Evolutionary conservation across 164 flowering plant species (phyloP).

Genomic region (Amborella trichopoda): DNA sequence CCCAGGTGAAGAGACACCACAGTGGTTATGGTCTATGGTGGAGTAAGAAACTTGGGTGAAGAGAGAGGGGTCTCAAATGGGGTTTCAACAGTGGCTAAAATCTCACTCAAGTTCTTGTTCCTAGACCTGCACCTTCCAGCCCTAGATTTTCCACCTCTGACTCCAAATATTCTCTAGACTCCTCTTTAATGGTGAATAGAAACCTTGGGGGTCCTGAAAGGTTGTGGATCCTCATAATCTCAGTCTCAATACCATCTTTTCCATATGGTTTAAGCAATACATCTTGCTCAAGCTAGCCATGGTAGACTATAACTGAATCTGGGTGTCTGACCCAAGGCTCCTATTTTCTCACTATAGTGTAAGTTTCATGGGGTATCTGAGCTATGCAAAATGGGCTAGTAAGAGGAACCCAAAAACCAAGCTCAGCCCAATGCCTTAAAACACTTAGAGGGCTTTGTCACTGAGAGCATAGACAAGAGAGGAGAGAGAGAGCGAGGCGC

Average conservation of each 20-base stretch:
- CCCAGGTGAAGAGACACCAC: no score
- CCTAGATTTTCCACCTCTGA: slow-evolving; percentile 50
- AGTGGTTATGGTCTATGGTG: no score
- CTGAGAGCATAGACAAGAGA: no score
- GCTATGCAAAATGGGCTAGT: slow-evolving; percentile 61
- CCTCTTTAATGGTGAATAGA: slow-evolving; percentile 75
- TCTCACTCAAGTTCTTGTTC: slow-evolving; percentile 50
- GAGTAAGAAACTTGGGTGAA: slow-evolving; percentile 67
- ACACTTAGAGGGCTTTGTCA: no score
- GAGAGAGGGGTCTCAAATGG: slow-evolving; percentile 69
- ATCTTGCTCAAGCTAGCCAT: slow-evolving; percentile 19
- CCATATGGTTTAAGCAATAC: slow-evolving; percentile 32
- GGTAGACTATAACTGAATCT: no score
- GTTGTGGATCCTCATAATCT: slow-evolving; percentile 68
- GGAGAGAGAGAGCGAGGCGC: no score
- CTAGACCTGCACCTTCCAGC: slow-evolving; percentile 29
- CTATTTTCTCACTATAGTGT: slow-evolving; percentile 12
- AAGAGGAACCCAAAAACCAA: slow-evolving; percentile 64
- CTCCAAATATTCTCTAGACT: slow-evolving; percentile 77
- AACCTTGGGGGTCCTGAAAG: slow-evolving; percentile 73
- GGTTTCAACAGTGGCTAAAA: slow-evolving; percentile 43
- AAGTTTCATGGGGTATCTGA: slow-evolving; percentile 41
- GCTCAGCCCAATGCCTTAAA: slow-evolving; percentile 63
- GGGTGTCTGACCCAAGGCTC: background rate
- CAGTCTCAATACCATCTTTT: slow-evolving; percentile 46